Evolutionary conservation across 2,329 filamentous ascomycete species (phyloP), one percentile per base, ranked within the genome.

Genomic region (Aspergillus fijiensis): DNA sequence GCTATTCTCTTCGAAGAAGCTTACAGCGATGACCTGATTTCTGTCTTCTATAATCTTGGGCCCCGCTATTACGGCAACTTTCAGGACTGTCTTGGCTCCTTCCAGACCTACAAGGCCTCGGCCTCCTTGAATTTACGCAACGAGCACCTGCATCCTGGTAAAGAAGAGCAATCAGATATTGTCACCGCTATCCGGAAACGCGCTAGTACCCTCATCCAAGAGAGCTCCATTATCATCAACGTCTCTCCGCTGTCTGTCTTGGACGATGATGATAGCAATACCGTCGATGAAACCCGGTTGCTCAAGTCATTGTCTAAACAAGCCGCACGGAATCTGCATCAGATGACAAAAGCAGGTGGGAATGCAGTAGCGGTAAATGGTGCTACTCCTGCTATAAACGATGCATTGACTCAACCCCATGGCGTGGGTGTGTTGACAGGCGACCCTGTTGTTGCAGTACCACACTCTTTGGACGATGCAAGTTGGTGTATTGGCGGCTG

Each of bases 31-130:
- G 95, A 99, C 74, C 85, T 96, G 61, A 82, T 99, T 58, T 89
- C 94, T 12, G 95, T 99, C 0, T 91, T 96, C 69, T 91, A 89
- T 72, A 90, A 93, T 53, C 87, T 99, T 19, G 94, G 95, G 0
- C 90, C 92, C 25, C 87, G 92, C 51, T 99, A 99, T 68, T 89
- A 92, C 70, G 95, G 95, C 16, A 99, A 99, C 72, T 96, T 96
- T 68, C 95, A 99, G 76, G 95, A 99, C 71, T 95, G 92, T 67
- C 83, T 99, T 14, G 95, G 96, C 5, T 94, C 92, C 1, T 96
- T 99, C 70, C 92, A 98, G 72, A 99, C 96, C 0, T 99, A 99
- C 72, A 87, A 90, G 69, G 94, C 95, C 6, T 98, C 95, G 1
- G 94, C 95, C 7, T 88, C 91, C 57, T 80, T 99, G 45, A 95